A percentile compares a stretch with the other conserved stretches of the same genome.
These are phyloP conservation scores for Elongisporangium anandrum DNA, from an alignment of 352 stramenopile species.

Conservation along the genomic window DNA sequence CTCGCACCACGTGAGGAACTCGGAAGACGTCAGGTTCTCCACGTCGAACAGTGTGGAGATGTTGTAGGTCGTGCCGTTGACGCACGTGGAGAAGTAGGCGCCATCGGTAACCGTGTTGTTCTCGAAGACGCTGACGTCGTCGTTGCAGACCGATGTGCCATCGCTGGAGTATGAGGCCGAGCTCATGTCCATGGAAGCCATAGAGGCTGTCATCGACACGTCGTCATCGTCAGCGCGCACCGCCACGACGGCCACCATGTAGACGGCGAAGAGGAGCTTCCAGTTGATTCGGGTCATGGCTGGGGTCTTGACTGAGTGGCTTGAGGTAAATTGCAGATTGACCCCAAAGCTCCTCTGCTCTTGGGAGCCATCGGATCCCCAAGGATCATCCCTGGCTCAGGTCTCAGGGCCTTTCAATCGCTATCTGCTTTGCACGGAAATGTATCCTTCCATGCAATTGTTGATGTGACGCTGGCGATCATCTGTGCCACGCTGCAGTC, in stretches of 20 bases:
- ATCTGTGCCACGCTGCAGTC: background rate
- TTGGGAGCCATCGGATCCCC: no score
- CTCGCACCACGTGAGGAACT: constrained; percentile 54
- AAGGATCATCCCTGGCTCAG: background rate
- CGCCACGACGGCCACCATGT: background rate
- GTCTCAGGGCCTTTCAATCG: background rate
- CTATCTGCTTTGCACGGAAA: background rate
- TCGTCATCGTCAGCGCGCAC: background rate
- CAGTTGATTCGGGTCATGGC: background rate
- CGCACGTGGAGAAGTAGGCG: constrained; percentile 50
- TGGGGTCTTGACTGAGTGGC: background rate
- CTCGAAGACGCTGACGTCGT: background rate
- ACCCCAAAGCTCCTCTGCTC: background rate
- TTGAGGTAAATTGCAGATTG: background rate
- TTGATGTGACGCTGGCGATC: background rate
- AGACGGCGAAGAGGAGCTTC: background rate
- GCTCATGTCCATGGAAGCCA: background rate
- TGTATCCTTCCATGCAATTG: background rate
- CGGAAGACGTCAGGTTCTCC: constrained; percentile 31
- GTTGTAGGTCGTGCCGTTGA: constrained; percentile 35
- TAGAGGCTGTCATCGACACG: background rate
- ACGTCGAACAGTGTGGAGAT: constrained; percentile 44
- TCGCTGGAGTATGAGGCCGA: background rate
- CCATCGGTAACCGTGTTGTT: constrained; percentile 10
- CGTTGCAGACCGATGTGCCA: background rate